Evolutionary conservation across 345 rosid species (phyloP).

Genomic region (Citrus trifoliata): DNA sequence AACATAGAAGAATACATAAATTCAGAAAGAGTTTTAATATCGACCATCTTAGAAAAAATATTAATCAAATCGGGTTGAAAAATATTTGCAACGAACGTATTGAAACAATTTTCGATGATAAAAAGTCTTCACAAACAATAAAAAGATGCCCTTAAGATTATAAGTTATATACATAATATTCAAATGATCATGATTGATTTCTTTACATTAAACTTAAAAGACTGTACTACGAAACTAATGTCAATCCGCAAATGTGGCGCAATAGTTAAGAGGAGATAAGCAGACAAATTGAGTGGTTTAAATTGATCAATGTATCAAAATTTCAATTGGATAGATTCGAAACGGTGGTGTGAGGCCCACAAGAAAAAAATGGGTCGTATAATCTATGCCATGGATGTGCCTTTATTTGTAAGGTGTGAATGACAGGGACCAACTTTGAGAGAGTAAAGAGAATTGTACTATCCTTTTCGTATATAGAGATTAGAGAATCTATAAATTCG

Average conservation of each 20-base stretch:
- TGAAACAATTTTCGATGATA: background rate
- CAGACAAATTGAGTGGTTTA: background rate
- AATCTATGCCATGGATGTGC: constrained; percentile 17
- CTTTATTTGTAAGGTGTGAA: background rate
- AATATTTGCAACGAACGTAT: background rate
- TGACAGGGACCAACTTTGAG: background rate
- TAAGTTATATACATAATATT: too few relatives aligned
- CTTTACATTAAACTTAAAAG: background rate
- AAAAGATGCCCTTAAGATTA: background rate
- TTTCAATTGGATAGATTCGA: constrained; percentile 13
- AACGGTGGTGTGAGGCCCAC: constrained; percentile 1
- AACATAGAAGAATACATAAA: background rate
- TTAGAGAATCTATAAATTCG: constrained; percentile 10
- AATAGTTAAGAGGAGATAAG: constrained; percentile 1
- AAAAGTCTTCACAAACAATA: background rate
- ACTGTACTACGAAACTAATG: background rate
- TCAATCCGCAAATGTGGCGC: background rate
- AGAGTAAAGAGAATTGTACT: background rate
- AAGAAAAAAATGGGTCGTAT: background rate
- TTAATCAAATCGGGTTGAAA: background rate
- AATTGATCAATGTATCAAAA: background rate
- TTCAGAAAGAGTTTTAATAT: background rate
- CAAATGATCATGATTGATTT: background rate
- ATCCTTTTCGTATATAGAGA: background rate
- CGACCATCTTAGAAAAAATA: background rate